Conservation (phyloP, 345 rosid species). For the Hibiscus syriacus region DNA sequence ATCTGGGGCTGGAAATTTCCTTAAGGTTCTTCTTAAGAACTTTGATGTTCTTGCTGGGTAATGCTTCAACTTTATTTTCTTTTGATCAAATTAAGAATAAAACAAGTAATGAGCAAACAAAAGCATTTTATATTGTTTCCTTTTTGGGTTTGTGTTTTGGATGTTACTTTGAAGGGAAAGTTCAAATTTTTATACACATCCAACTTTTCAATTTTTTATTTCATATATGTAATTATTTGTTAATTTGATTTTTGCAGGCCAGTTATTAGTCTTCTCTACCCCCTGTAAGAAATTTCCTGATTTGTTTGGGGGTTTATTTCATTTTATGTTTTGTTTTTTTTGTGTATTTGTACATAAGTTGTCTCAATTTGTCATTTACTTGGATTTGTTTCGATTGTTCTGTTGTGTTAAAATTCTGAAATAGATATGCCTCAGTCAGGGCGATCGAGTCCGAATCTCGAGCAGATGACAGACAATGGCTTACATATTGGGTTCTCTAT, state of each 20-base stretch:
- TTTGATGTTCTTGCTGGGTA: slow-evolving; percentile 17
- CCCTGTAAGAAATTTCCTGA: not conserved
- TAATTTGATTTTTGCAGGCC: slow-evolving; percentile 5
- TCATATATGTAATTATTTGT: not conserved
- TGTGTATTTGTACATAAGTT: not conserved
- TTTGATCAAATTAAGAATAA: too few relatives aligned
- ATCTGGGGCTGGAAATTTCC: slow-evolving; percentile 18
- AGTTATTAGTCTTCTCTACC: slow-evolving; percentile 8
- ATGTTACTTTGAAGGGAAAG: not conserved
- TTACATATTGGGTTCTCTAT: slow-evolving; percentile 93
- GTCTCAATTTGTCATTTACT: not conserved
- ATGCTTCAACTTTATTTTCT: not conserved
- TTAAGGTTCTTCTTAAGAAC: slow-evolving; percentile 11
- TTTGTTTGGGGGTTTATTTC: not conserved
- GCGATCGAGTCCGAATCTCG: slow-evolving; percentile 55
- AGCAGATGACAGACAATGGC: slow-evolving; percentile 91
- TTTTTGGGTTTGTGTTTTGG: not conserved
- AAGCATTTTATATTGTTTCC: not conserved
- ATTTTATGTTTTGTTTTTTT: not conserved
- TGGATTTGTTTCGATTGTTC: not conserved
- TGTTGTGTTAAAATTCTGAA: not conserved
- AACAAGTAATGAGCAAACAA: not conserved
- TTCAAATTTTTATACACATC: not conserved
- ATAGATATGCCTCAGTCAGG: not conserved
- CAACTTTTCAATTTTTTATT: not conserved